phyloP scores from a whole-genome alignment of 1,284 basidiomycete species.

The Termitomyces sp. region DNA sequence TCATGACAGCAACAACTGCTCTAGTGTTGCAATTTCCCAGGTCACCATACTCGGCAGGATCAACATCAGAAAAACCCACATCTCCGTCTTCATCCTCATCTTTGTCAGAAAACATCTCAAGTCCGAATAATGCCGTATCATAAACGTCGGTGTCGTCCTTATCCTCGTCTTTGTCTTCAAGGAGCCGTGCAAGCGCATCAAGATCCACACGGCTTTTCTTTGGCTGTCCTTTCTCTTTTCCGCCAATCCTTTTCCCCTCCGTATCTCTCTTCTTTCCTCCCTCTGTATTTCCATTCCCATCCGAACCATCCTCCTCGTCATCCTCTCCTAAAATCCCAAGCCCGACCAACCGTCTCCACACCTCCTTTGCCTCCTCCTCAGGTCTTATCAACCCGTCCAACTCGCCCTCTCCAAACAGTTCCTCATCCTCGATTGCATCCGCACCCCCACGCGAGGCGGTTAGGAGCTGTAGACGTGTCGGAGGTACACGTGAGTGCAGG shows the following conservation, averaged over 20 bases:
- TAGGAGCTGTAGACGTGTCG: slow-evolving; percentile 61
- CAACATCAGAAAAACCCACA: neutral
- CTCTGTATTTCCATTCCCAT: slow-evolving; percentile 1
- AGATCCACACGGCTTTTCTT: slow-evolving; percentile 31
- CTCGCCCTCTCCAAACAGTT: slow-evolving; percentile 51
- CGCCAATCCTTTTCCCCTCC: slow-evolving; percentile 6
- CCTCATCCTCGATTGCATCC: slow-evolving; percentile 42
- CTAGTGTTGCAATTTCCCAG: neutral
- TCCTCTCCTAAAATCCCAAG: slow-evolving; percentile 26
- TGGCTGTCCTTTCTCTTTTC: slow-evolving; percentile 10
- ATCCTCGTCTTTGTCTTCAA: slow-evolving; percentile 17
- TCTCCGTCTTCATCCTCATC: slow-evolving; percentile 13
- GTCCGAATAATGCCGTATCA: neutral
- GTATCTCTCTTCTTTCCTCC: slow-evolving; percentile 1
- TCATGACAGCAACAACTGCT: neutral
- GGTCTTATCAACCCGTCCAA: slow-evolving; percentile 43
- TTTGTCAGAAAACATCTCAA: neutral
- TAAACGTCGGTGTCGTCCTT: neutral
- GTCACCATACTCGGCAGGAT: neutral
- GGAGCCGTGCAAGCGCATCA: slow-evolving; percentile 31
- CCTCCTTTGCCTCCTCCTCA: slow-evolving; percentile 31
- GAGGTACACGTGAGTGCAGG: slow-evolving; percentile 27
- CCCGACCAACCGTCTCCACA: slow-evolving; percentile 25
- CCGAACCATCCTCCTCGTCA: slow-evolving; percentile 9
- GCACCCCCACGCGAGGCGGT: slow-evolving; percentile 44